These are phyloP conservation scores for Dicorynia guianensis DNA, from an alignment of 306 rosid species.

Conservation along the genomic window DNA sequence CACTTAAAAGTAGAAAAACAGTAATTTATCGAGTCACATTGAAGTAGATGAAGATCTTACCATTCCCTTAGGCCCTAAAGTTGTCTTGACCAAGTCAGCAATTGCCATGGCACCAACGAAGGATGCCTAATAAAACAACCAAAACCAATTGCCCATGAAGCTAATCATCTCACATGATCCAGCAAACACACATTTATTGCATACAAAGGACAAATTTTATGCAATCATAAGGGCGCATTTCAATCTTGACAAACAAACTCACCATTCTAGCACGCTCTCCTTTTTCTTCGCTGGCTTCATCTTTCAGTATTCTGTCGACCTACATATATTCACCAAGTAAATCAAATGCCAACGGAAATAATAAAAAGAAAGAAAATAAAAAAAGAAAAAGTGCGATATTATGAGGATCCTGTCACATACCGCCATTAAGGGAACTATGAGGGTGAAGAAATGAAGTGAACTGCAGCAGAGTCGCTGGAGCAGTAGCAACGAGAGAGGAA, in stretches of 20 bases:
- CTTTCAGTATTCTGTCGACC: constrained; percentile 79
- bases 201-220: no score
- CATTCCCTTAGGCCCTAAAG: constrained; percentile 98
- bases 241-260: constrained; percentile 35
- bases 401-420: no score
- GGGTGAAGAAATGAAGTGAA: no score
- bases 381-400: neutral
- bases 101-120: constrained; percentile 96
- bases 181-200: no score
- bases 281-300: constrained; percentile 96
- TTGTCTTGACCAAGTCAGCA: constrained; percentile 96
- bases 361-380: neutral
- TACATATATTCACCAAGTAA: constrained; percentile 35
- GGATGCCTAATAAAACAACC: constrained; percentile 65
- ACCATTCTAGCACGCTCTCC: constrained; percentile 99
- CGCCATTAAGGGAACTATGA: no score
- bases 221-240: neutral
- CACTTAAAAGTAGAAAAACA: constrained; percentile 1
- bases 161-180: constrained; percentile 6
- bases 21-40: neutral
- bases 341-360: constrained; percentile 25
- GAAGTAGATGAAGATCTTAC: constrained; percentile 44
- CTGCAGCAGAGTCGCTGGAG: no score
- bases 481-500: no score
- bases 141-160: neutral